These are phyloP conservation scores for Discostella stelligeroides DNA, from an alignment of 108 stramenopile species.

Conservation along the genomic window DNA sequence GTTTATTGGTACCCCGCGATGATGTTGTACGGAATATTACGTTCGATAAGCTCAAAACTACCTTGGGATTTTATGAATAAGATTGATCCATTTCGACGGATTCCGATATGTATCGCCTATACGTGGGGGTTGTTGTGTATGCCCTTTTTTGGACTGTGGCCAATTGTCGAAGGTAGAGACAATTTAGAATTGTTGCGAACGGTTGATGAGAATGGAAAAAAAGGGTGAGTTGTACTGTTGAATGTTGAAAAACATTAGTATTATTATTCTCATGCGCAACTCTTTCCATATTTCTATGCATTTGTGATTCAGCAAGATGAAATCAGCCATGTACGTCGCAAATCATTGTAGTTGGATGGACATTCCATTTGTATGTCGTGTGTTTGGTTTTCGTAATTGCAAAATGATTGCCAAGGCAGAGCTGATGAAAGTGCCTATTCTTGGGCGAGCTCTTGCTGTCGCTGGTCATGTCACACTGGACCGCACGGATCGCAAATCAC, in stretches of 20 bases:
- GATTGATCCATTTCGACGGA: slow-evolving; percentile 49
- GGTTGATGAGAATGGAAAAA: slow-evolving; percentile 48
- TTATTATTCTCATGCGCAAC: neutral
- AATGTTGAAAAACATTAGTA: neutral
- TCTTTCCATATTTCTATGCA: neutral
- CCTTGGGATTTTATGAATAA: slow-evolving; percentile 47
- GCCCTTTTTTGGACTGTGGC: slow-evolving; percentile 43
- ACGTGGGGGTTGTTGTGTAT: slow-evolving; percentile 43
- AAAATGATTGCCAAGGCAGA: slow-evolving; percentile 62
- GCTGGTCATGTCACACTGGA: slow-evolving; percentile 54
- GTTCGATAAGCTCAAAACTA: slow-evolving; percentile 32
- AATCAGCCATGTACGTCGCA: slow-evolving; percentile 59
- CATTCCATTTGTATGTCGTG: slow-evolving; percentile 45
- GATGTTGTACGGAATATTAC: slow-evolving; percentile 33
- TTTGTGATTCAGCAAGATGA: slow-evolving; percentile 33
- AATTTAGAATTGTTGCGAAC: slow-evolving; percentile 46
- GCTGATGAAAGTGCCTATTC: slow-evolving; percentile 59
- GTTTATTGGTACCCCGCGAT: slow-evolving; percentile 50
- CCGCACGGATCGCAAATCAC: slow-evolving; percentile 48
- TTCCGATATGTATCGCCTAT: slow-evolving; percentile 45
- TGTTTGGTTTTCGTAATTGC: slow-evolving; percentile 53
- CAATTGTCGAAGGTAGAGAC: slow-evolving; percentile 41
- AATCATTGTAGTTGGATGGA: slow-evolving; percentile 71
- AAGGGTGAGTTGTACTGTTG: slow-evolving; percentile 27
- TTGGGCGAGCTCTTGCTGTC: slow-evolving; percentile 50